Evolutionary conservation across 129 eudicot species (phyloP), one percentile per base, ranked within the genome.

Genomic region (Chrysanthemum lavandulifolium): DNA sequence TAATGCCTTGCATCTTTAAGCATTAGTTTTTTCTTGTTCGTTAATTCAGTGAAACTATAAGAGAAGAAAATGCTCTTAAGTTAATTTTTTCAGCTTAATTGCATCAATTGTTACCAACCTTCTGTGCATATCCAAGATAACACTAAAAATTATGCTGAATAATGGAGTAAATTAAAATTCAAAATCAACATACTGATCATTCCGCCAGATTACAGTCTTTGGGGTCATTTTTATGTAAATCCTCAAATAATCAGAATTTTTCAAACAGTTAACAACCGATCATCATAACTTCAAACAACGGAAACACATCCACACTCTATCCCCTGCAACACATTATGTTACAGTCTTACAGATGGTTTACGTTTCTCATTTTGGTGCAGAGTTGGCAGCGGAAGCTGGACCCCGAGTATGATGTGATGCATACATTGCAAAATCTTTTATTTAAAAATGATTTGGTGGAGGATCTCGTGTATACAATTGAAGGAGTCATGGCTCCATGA

Each of bases 321-420:
- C 10, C 0, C 47, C 10, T 40, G 47, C 47, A 40, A 7, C 47
- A 0, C 0, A 0, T 40, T 40, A 36, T 36, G 47, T 8, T 40
- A 40, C 47, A 23, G 25, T 0, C 25, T 23, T 23, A 23, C 1
- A 7, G 47, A 6, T 36, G 9, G 0, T 65, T 65, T 65, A n/a
- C 9, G 8, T 61, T 69, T 11, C 14, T 33, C 36, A 12, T 33
- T 62, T 25, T 53, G 23, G 16, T 84, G 75, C 77, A 94, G 98
- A 90, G 98, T 23, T 94, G 98, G 98, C 98, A 94, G 66, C 66
- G 93, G 79, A 94, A 94, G 73, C 91, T 94, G 36, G 98, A 94
- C 67, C 97, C 98, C 1, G 97, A 86, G 33, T 94, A 90, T 73
- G 90, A 94, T 50, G 93, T 83, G 65, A 76, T 94, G 86, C 81